These are phyloP conservation scores for Candida nitratophila DNA, from an alignment of 805 yeast genomes.

Conservation along the genomic window DNA sequence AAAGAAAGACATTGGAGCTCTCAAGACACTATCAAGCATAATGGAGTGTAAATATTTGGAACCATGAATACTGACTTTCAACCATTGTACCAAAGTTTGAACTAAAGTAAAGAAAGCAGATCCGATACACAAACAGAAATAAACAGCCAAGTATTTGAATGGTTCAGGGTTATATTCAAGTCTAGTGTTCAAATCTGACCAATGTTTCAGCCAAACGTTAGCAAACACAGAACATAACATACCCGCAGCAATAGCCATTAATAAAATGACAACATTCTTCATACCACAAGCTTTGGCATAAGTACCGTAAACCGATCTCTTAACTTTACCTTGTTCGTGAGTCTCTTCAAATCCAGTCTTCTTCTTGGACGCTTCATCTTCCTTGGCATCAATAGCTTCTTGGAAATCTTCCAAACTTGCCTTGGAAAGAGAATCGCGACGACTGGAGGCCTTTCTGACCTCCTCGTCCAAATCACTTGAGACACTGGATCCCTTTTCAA, in stretches of 20 bases:
- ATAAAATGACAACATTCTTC: conserved; percentile 49
- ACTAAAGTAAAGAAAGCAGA: conserved; percentile 53
- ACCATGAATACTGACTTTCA: conserved; percentile 76
- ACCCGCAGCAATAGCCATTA: conserved; percentile 48
- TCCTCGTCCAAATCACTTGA: conserved; percentile 18
- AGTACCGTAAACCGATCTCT: conserved; percentile 73
- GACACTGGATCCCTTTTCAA: conserved; percentile 13
- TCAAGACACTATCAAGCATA: conserved; percentile 66
- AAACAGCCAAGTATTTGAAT: conserved; percentile 65
- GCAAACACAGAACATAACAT: conserved; percentile 59
- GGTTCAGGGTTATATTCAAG: conserved; percentile 67
- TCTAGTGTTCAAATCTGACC: conserved; percentile 86
- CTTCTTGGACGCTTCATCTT: conserved; percentile 30
- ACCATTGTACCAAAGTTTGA: conserved; percentile 69
- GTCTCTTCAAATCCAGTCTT: conserved; percentile 57
- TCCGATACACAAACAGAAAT: conserved; percentile 65
- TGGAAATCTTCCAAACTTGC: conserved; percentile 50
- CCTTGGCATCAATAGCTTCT: conserved; percentile 25
- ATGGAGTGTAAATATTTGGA: conserved; percentile 67
- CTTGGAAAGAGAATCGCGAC: conserved; percentile 42
- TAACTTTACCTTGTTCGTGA: conserved; percentile 89
- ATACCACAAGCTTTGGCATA: conserved; percentile 88
- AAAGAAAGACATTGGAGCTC: conserved; percentile 93
- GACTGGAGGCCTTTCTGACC: conserved; percentile 22
- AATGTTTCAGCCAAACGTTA: conserved; percentile 91